Base-by-base conservation (phyloP, 2,329 filamentous ascomycete species). In the Aspergillus felis region DNA sequence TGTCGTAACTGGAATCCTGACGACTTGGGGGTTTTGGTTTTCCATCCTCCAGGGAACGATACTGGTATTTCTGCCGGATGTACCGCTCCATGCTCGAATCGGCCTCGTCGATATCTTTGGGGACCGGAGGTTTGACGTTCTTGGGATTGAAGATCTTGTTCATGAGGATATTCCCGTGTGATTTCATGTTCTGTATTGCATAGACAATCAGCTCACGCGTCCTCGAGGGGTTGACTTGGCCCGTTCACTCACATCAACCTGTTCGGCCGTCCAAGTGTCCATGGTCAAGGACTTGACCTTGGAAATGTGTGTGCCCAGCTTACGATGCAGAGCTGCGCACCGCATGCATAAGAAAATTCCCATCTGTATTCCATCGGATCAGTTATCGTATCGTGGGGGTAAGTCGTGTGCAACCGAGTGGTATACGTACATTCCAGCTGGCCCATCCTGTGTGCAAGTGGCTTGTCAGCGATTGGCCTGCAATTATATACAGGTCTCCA, bases 281-380 rank as follows among this genome's bases (percentile, higher is more conserved):
- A 99, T 97, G 75, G 90, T 97, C 78, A 99, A 77, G 41, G 92
- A 97, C 77, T 99, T 99, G 80, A 99, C 92, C 76, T 99, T 99
- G 64, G 92, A 97, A 62, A 99, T 91, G 76, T 99, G 94, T 44
- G 94, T 97, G 60, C 94, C 94, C 69, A 99, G 82, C 78, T 97
- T 97, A 71, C 94, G 90, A 79, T 99, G 94, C 70, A 97, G 84
- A 55, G 92, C 85, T 54, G 92, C 94, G 81, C 94, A 99, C 73
- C 94, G 91, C 90, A 99, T 95, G 78, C 94, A 99, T 52, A 99
- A 82, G 74, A 99, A 99, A 63, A 97, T 86, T 59, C 94, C 94
- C 77, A 99, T 80, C 90, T 97, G 57, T 58, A 61, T 52, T 51
- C 27, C 35, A 29, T 50, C 50, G 38, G 27, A 57, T 68, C 59